These are phyloP conservation scores for Halophytophthora batemanensis DNA, from an alignment of 352 stramenopile genomes.

Conservation along the genomic window DNA sequence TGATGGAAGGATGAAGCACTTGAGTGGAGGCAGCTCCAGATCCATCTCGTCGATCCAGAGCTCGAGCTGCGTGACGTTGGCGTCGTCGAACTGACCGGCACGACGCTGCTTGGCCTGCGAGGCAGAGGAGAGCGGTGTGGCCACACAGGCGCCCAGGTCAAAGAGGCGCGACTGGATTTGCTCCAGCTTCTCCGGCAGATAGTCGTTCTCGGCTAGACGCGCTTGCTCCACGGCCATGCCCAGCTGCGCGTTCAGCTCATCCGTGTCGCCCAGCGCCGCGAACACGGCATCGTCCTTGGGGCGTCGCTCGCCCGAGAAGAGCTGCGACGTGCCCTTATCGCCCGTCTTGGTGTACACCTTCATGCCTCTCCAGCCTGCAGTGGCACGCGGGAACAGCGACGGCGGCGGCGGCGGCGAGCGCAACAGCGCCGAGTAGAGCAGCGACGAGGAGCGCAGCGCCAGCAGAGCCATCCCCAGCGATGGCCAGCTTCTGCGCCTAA, in stretches of 20 bases:
- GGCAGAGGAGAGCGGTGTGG: slow-evolving; percentile 71
- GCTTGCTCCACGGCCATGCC: slow-evolving; percentile 60
- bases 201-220: slow-evolving; percentile 32
- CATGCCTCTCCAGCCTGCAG: slow-evolving; percentile 31
- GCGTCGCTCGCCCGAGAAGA: slow-evolving; percentile 88
- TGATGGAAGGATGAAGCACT: slow-evolving; percentile 86
- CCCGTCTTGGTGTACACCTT: slow-evolving; percentile 93
- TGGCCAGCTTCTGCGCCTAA: background rate
- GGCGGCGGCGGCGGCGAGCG: background rate
- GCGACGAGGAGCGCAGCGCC: background rate
- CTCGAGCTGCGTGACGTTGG: slow-evolving; percentile 68
- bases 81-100: slow-evolving; percentile 53
- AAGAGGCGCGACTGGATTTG: slow-evolving; percentile 90
- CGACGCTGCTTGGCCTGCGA: slow-evolving; percentile 66
- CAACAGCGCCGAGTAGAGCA: background rate
- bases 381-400: too few species aligned
- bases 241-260: slow-evolving; percentile 88
- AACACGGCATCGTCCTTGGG: slow-evolving; percentile 87
- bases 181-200: slow-evolving; percentile 62
- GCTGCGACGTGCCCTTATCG: slow-evolving; percentile 90
- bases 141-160: slow-evolving; percentile 87
- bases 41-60: slow-evolving; percentile 90
- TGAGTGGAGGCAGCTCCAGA: slow-evolving; percentile 69
- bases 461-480: slow-evolving; percentile 7
- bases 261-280: slow-evolving; percentile 87